Evolutionary conservation across 176 grass and related monocot genomes (phyloP).

Genomic region (Musa schizocarpa): DNA sequence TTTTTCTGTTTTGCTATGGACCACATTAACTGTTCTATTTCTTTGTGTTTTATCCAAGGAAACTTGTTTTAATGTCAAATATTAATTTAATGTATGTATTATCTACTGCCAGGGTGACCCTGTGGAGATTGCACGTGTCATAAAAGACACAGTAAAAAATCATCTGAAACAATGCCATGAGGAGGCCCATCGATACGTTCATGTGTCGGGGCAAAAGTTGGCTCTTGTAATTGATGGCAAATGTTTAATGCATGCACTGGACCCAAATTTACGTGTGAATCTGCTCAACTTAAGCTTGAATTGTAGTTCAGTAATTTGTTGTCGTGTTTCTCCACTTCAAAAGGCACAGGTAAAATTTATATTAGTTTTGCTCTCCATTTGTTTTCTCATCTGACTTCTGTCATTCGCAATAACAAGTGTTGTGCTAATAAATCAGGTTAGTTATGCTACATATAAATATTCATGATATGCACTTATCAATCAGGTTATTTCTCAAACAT

Average conservation of each 20-base stretch:
- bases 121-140: conserved; percentile 83
- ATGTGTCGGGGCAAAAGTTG: conserved; percentile 44
- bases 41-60: too few relatives aligned
- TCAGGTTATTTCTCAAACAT: too few relatives aligned
- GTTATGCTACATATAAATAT: too few relatives aligned
- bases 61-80: not conserved
- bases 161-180: conserved; percentile 65
- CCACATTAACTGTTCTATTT: too few relatives aligned
- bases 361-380: too few relatives aligned
- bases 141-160: conserved; percentile 74
- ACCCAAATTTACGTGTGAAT: conserved; percentile 89
- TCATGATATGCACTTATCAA: too few relatives aligned
- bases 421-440: too few relatives aligned
- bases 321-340: conserved; percentile 96
- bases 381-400: too few relatives aligned
- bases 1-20: too few relatives aligned
- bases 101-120: conserved; percentile 56
- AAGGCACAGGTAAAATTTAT: conserved; percentile 81
- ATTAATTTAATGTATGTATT: not conserved
- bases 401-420: too few relatives aligned
- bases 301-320: conserved; percentile 94
- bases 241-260: conserved; percentile 96
- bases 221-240: conserved; percentile 97
- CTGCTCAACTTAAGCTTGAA: conserved; percentile 91
- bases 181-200: conserved; percentile 54